A percentile compares a stretch with the other conserved stretches of the same genome.
Evolutionary conservation across 164 flowering plant species (phyloP).

Genomic region (Stephania cephalantha): DNA sequence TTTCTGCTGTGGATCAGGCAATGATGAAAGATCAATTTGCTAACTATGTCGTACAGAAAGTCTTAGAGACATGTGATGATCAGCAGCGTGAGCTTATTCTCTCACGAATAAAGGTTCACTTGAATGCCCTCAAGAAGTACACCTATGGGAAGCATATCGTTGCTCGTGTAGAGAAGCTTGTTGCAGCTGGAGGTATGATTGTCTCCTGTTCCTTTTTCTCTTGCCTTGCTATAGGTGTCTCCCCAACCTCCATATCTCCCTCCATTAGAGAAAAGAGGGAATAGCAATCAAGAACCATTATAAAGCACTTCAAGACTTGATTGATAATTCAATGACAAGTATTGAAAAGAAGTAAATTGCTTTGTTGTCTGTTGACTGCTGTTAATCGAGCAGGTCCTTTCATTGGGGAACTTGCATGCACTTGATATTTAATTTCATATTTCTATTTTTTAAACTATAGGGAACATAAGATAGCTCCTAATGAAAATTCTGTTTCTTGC

Average conservation of each 20-base stretch:
- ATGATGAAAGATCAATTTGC: slow-evolving; percentile 98
- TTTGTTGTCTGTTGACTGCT: too few species aligned
- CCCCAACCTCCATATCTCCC: background rate
- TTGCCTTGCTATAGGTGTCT: background rate
- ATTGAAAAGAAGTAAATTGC: too few species aligned
- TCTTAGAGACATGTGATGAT: slow-evolving; percentile 78
- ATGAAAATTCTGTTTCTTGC: slow-evolving; percentile 25
- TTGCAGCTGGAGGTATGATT: slow-evolving; percentile 74
- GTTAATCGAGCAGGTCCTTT: background rate
- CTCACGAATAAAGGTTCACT: slow-evolving; percentile 69
- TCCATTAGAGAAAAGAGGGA: too few species aligned
- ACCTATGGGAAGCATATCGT: slow-evolving; percentile 95
- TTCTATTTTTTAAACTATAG: background rate
- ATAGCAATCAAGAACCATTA: too few species aligned
- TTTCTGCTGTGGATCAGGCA: slow-evolving; percentile 35
- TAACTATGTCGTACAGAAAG: slow-evolving; percentile 89
- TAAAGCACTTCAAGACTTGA: too few species aligned
- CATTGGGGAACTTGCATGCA: background rate
- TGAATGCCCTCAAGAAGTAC: slow-evolving; percentile 85
- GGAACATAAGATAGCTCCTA: background rate
- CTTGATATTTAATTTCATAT: background rate
- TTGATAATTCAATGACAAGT: too few species aligned
- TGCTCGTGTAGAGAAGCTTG: slow-evolving; percentile 89
- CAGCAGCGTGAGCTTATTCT: slow-evolving; percentile 77
- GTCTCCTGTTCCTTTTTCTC: background rate